Evolutionary conservation across 2,329 filamentous ascomycete genomes (phyloP), one percentile per base, ranked within the genome.

Genomic region (Alternaria ventricosa): DNA sequence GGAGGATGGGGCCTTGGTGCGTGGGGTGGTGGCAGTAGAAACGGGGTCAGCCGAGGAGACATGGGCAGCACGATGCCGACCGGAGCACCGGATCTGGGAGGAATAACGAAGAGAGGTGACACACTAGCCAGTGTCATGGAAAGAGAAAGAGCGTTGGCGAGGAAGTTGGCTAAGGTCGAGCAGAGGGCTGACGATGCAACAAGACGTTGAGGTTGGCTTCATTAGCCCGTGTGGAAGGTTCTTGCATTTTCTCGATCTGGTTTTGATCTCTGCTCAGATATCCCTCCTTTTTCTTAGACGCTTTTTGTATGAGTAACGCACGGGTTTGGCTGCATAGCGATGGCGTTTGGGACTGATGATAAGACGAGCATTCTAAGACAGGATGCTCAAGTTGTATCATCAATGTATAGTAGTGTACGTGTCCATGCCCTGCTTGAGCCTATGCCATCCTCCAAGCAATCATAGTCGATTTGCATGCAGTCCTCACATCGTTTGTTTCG

Each of bases 1-100:
- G 57, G 65, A 10, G 66, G 60, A 7, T 75, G 71, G 76, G 73
- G 75, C 2, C 60, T 78, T 23, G 75, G 71, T 6, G 72, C 67
- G 1, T 78, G 72, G 75, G 71, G 75, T 11, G 74, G 75, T 53
- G 70, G 73, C 56, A 70, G 71, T 63, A 61, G 66, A 67, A 72
- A 71, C 68, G 55, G 67, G 55, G 64, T 59, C 46, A 72, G 65
- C 66, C 56, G 60, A 58, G 63, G 59, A 12, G 71, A 58, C 58
- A 64, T 67, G 62, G 36, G 47, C 5, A 43, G 53, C 6, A 50
- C 53, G 8, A 60, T 63, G 57, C 33, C 64, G 69, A 65, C 66
- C 65, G 66, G 65, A 63, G 69, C 67, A 23, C 49, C 63, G 58
- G 62, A 57, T 60, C 66, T 46, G 46, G 43, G 36, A 3, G 67